Conservation (phyloP, 148 eudicot genomes). For the Heliamphora exappendiculata region DNA sequence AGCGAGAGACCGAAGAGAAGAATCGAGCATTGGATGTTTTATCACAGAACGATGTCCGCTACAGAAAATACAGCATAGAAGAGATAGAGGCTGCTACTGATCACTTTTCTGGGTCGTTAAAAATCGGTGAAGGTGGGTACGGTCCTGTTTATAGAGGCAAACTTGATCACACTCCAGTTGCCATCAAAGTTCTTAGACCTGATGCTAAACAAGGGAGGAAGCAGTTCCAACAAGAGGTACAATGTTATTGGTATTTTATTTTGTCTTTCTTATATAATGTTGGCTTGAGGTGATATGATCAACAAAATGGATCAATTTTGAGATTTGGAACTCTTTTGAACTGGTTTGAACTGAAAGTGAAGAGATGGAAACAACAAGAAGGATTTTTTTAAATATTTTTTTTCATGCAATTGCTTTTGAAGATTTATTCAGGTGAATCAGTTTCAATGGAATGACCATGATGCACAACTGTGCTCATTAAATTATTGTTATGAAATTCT, state of each 20-base stretch:
- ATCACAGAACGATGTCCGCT: conserved; percentile 45
- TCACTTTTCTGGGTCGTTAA: conserved; percentile 33
- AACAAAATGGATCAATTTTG: neutral
- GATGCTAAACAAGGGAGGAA: conserved; percentile 78
- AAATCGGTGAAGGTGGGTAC: conserved; percentile 90
- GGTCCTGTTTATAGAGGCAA: conserved; percentile 75
- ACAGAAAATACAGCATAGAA: conserved; percentile 65
- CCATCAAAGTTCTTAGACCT: conserved; percentile 70
- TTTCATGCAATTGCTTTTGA: neutral
- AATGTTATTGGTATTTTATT: neutral
- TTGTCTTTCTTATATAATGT: neutral
- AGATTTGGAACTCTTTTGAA: neutral
- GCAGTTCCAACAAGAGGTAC: conserved; percentile 71
- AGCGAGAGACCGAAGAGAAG: conserved; percentile 54
- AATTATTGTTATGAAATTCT: neutral
- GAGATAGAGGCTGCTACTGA: conserved; percentile 72
- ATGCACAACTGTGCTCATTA: neutral
- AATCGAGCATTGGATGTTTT: conserved; percentile 41
- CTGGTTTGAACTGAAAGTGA: too few relatives aligned
- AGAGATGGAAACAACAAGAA: neutral
- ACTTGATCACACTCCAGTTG: conserved; percentile 82
- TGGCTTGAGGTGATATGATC: neutral
- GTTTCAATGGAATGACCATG: neutral
- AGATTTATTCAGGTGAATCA: neutral
- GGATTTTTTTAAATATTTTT: neutral